These are phyloP conservation scores for Lasiodiplodia hormozganensis DNA, from an alignment of 2,329 filamentous ascomycete species.

Conservation along the genomic window DNA sequence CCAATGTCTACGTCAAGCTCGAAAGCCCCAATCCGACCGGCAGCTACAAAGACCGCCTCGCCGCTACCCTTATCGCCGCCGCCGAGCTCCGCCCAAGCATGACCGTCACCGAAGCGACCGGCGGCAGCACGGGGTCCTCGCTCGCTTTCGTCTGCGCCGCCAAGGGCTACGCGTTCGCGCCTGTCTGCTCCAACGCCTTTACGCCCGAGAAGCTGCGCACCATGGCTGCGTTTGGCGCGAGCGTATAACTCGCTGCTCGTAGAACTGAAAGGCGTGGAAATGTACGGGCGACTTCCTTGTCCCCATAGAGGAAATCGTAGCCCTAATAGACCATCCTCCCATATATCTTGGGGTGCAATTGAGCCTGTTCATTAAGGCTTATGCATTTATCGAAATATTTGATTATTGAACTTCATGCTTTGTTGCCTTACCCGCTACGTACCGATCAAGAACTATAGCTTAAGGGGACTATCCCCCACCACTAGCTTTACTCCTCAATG, in stretches of 20 bases:
- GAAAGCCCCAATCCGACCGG: not conserved
- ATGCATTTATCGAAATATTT: too few relatives aligned
- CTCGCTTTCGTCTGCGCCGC: constrained; percentile 5
- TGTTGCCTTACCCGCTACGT: too few relatives aligned
- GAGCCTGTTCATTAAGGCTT: too few relatives aligned
- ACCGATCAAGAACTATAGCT: too few relatives aligned
- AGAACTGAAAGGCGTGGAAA: not conserved
- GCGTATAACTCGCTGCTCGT: too few relatives aligned
- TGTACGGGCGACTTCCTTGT: not conserved
- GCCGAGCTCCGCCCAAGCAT: constrained; percentile 2
- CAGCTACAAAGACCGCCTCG: constrained; percentile 4
- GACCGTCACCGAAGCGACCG: not conserved
- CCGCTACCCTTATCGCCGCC: not conserved
- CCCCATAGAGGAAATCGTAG: too few relatives aligned
- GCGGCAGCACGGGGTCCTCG: not conserved
- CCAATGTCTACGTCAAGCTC: not conserved
- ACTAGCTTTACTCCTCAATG: too few relatives aligned
- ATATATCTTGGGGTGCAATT: too few relatives aligned
- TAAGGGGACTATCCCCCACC: too few relatives aligned
- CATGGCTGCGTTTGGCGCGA: not conserved
- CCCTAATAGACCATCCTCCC: too few relatives aligned
- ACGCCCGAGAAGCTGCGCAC: not conserved
- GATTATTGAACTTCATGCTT: too few relatives aligned
- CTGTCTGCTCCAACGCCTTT: not conserved
- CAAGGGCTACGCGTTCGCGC: not conserved